phyloP scores from a whole-genome alignment of 2,329 filamentous ascomycete species.

The Ascochyta viciae-villosae region DNA sequence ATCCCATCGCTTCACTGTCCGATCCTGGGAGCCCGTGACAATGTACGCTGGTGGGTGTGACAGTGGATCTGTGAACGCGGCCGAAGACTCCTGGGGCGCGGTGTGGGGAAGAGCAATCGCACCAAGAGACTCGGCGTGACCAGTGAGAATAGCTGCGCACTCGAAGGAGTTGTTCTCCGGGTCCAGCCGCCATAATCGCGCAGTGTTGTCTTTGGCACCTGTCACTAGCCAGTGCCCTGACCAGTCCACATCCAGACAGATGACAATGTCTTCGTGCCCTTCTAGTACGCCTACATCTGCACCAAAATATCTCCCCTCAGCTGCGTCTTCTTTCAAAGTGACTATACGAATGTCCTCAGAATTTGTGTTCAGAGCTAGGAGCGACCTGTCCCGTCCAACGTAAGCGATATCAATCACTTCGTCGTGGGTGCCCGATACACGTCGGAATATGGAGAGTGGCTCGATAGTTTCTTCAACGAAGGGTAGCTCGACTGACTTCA shows the following conservation, averaged over 20 bases:
- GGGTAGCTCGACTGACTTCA: conserved; percentile 52
- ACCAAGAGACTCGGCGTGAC: conserved; percentile 92
- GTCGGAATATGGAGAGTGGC: conserved; percentile 69
- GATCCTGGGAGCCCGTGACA: conserved; percentile 91
- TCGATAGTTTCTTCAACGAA: conserved; percentile 57
- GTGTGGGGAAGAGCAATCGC: conserved; percentile 83
- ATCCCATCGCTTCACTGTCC: conserved; percentile 95
- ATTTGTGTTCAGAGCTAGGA: conserved; percentile 92
- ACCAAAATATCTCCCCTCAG: conserved; percentile 74
- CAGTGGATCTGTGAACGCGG: conserved; percentile 75
- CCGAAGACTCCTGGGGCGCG: conserved; percentile 70
- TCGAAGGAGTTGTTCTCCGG: conserved; percentile 74
- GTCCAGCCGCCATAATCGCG: conserved; percentile 88
- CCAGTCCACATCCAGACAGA: conserved; percentile 93
- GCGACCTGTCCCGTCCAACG: conserved; percentile 77
- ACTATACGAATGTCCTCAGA: conserved; percentile 91
- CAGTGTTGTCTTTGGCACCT: conserved; percentile 95
- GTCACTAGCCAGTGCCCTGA: conserved; percentile 97
- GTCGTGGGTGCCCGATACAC: conserved; percentile 95
- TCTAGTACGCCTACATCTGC: conserved; percentile 85
- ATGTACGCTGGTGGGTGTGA: conserved; percentile 83
- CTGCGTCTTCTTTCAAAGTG: conserved; percentile 62
- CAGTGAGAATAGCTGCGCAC: conserved; percentile 84
- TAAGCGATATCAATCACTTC: conserved; percentile 96
- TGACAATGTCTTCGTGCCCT: conserved; percentile 94